Conservation (phyloP, 129 eudicot genomes). For the Dittrichia graveolens region DNA sequence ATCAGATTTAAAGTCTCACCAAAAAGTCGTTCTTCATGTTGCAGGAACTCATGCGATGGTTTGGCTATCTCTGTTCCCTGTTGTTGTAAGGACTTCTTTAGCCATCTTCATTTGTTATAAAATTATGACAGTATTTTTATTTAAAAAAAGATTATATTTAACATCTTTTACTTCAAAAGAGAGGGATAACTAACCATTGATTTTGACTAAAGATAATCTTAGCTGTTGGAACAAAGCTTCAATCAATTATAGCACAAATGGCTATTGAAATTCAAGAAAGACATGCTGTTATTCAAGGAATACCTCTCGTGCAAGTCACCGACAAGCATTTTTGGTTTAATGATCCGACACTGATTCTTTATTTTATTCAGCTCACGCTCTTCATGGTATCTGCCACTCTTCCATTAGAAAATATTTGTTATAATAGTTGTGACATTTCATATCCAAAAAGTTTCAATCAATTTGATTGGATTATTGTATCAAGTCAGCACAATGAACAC, state of each 20-base stretch:
- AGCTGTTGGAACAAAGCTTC: constrained; percentile 93
- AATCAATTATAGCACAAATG: constrained; percentile 78
- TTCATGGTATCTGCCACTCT: constrained; percentile 28
- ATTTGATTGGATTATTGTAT: constrained; percentile 12
- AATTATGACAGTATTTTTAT: not conserved
- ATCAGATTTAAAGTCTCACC: constrained; percentile 1
- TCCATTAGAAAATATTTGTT: not conserved
- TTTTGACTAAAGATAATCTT: constrained; percentile 58
- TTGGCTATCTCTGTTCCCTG: constrained; percentile 79
- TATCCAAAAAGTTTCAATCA: not conserved
- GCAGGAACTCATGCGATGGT: constrained; percentile 71
- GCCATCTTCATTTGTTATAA: not conserved
- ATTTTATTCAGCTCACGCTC: constrained; percentile 44
- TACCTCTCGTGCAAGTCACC: constrained; percentile 46
- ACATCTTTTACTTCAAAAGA: constrained; percentile 3
- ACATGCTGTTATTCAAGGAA: constrained; percentile 42
- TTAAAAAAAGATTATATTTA: not conserved
- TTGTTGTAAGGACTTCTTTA: constrained; percentile 54
- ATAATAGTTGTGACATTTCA: not conserved
- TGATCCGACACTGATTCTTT: constrained; percentile 36
- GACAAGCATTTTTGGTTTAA: constrained; percentile 44
- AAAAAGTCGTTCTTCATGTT: constrained; percentile 6
- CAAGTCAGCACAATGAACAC: constrained; percentile 14
- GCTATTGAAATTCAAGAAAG: constrained; percentile 55
- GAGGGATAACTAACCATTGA: constrained; percentile 19